Evolutionary conservation across 208 protist species (phyloP).

Genomic region (Novymonas esmeraldas): DNA sequence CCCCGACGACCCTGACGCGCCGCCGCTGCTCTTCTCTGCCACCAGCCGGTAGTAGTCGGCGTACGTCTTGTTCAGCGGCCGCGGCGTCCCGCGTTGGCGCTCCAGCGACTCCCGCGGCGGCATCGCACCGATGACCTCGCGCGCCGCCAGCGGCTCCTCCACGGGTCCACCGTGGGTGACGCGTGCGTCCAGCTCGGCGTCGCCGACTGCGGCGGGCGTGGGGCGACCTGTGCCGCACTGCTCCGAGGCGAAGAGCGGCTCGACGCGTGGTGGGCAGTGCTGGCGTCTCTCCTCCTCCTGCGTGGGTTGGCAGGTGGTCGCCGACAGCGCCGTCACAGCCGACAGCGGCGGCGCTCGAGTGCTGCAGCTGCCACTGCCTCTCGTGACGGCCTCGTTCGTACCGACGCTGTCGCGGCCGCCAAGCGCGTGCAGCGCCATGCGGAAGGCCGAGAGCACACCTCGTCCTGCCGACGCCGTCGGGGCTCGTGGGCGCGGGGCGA

Average conservation of each 20-base stretch:
- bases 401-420: background rate
- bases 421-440: constrained; percentile 27
- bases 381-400: background rate
- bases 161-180: too few species aligned
- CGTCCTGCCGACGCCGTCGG: constrained; percentile 16
- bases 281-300: background rate
- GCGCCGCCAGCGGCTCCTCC: background rate
- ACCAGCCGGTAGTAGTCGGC: constrained; percentile 9
- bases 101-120: background rate
- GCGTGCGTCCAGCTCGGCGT: background rate
- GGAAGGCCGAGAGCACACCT: constrained; percentile 18
- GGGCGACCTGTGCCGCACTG: background rate
- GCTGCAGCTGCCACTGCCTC: background rate
- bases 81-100: constrained; percentile 4
- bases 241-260: constrained; percentile 22
- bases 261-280: background rate
- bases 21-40: constrained; percentile 1
- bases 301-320: background rate
- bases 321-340: background rate
- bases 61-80: constrained; percentile 13
- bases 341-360: background rate
- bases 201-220: background rate
- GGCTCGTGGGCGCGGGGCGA: constrained; percentile 17
- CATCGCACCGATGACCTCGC: background rate
- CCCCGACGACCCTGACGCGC: background rate